Evolutionary conservation across 192 early-diverging fungal genomes (phyloP).

Genomic region (Lunasporangiospora selenospora): DNA sequence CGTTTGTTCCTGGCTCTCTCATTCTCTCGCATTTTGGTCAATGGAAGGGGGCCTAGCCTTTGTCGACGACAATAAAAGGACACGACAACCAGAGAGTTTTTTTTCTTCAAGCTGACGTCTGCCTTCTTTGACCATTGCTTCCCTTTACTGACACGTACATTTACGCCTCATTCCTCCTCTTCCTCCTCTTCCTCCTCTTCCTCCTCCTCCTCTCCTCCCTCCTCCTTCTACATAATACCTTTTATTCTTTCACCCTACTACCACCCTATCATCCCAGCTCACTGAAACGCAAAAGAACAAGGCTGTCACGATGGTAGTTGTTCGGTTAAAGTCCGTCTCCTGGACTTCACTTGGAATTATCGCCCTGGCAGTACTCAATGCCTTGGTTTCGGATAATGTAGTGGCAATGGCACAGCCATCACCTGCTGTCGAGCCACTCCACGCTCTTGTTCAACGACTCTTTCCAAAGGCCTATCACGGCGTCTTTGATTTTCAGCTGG

Average conservation of each 20-base stretch:
- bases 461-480: constrained; percentile 29
- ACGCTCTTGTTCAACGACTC: constrained; percentile 24
- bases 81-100: no score
- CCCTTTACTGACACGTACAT: not conserved
- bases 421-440: constrained; percentile 6
- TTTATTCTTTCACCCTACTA: no score
- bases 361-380: not conserved
- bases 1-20: no score
- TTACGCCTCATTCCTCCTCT: not conserved
- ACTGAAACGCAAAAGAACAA: constrained; percentile 4
- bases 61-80: no score
- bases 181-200: not conserved
- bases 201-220: not conserved
- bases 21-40: no score
- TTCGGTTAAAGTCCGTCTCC: no score
- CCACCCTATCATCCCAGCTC: not conserved
- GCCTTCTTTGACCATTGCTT: not conserved
- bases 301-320: no score
- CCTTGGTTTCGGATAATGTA: no score
- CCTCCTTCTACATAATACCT: not conserved
- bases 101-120: not conserved
- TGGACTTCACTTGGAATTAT: constrained; percentile 10
- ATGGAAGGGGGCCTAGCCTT: no score
- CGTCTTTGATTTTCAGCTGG: constrained; percentile 33
- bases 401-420: not conserved